Percentiles rank a stretch among this genome's conserved stretches.
Evolutionary conservation across 75 land plant species (phyloP).

Genomic region (Cryptomeria japonica): DNA sequence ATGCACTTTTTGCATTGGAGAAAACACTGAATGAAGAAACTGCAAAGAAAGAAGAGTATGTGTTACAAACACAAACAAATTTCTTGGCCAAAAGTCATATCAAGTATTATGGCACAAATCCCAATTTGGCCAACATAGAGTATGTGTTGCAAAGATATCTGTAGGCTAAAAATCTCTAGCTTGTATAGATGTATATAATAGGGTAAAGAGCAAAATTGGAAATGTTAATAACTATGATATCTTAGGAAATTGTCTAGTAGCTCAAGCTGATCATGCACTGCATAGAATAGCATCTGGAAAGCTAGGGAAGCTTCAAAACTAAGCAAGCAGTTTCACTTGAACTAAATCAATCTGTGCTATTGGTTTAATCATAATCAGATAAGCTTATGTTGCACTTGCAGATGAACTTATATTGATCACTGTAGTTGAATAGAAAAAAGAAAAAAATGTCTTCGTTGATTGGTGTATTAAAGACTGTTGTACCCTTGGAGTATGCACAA

Average conservation of each 20-base stretch:
- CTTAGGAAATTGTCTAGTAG: not conserved
- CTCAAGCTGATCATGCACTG: not conserved
- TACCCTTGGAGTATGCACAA: not conserved
- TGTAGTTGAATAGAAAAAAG: not conserved
- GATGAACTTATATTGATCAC: not conserved
- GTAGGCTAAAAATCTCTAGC: not conserved
- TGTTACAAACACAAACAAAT: too few relatives aligned
- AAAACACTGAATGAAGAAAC: too few relatives aligned
- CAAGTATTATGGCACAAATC: too few relatives aligned
- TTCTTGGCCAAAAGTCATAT: too few relatives aligned
- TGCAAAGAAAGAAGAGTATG: too few relatives aligned
- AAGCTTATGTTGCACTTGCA: not conserved
- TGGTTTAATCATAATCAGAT: not conserved
- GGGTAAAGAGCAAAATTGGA: too few relatives aligned
- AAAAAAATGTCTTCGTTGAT: conserved; percentile 11
- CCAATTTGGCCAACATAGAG: too few relatives aligned
- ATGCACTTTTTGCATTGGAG: too few relatives aligned
- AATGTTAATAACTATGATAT: too few relatives aligned
- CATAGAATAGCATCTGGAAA: not conserved
- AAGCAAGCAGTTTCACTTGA: not conserved
- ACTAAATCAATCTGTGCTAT: not conserved
- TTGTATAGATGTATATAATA: not conserved
- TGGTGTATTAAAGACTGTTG: conserved; percentile 11
- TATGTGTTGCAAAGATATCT: too few relatives aligned
- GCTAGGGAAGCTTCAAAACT: not conserved